Base-by-base conservation (phyloP, 352 stramenopile species). In the Phytophthora uliginosa region DNA sequence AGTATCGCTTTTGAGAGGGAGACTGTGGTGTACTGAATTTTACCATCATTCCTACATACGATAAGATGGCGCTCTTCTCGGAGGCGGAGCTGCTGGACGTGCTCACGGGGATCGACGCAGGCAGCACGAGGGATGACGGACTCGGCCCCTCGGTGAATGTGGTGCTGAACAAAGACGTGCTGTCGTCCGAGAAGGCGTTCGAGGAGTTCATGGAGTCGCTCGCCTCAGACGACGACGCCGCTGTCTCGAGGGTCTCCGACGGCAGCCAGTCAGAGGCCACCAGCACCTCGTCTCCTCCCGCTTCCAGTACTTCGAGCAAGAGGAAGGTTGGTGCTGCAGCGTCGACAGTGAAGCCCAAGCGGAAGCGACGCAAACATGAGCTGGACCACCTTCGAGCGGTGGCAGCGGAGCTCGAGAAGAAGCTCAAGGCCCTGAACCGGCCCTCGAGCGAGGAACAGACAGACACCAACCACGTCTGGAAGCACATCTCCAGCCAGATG, bases 301-400 rank as follows among this genome's bases (percentile, higher is more conserved):
- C 54, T 22, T 7, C 50, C 7, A 31, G 5, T n/a, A 18, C 10
- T 28, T 12, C 63, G 24, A 63, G 31, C 31, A 68, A 67, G n/a
- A 52, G 38, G 6, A 69, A 55, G 28, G 34, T 13, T 15, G 36
- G 12, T 13, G 34, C 36, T 20, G 20, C 61, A 18, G 54, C 17
- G 3, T 22, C 42, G 42, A 24, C 48, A n/a, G 38, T 7, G 3
- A 86, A 88, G 40, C 78, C 73, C 8, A 88, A 69, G n/a, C 78
- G 82, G 18, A 88, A 85, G 69, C 69, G 78, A 13, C 79, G 76
- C 61, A 90, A 88, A 63, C 82, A 86, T 48, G 80, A 90, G 69
- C 66, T 90, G n/a, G 80, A 86, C 54, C 69, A 78, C n/a, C 66
- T 90, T 51, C 82, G 82, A 59, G 68, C 69, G 5, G 70, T 84